A percentile compares a stretch with the other conserved stretches of the same genome.
Conservation (phyloP, 78 protist species). For the Monosiga brevicollis region DNA sequence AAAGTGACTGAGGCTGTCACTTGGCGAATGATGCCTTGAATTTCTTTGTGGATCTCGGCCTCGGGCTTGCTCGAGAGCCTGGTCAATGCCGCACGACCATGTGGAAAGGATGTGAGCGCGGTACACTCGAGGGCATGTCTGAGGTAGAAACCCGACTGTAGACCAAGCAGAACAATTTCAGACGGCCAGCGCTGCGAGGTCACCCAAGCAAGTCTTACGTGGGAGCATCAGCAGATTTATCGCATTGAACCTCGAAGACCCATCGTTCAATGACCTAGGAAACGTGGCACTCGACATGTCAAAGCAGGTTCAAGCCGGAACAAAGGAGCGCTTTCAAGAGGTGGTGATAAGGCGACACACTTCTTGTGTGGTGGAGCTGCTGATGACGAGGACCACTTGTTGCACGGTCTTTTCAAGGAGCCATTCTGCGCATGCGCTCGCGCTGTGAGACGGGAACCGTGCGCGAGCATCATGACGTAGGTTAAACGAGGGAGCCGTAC, state of each 20-base stretch:
- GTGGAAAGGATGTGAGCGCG: too few relatives aligned
- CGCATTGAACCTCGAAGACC: constrained; percentile 88
- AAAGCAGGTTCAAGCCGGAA: too few relatives aligned
- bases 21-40: constrained; percentile 93
- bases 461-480: background rate
- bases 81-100: background rate
- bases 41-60: constrained; percentile 79
- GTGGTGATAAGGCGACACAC: background rate
- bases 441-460: background rate
- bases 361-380: constrained; percentile 49
- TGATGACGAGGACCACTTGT: constrained; percentile 87
- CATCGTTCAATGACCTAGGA: constrained; percentile 94
- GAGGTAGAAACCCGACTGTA: too few relatives aligned
- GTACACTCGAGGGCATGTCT: too few relatives aligned
- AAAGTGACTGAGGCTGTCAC: constrained; percentile 90
- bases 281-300: too few relatives aligned
- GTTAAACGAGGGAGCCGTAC: too few relatives aligned
- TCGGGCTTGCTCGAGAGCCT: background rate
- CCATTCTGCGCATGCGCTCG: constrained; percentile 65
- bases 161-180: too few relatives aligned
- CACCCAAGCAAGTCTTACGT: background rate
- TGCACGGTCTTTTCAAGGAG: constrained; percentile 68
- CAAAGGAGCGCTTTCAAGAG: too few relatives aligned
- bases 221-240: constrained; percentile 6
- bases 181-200: background rate